Evolutionary conservation across 1,284 basidiomycete genomes (phyloP).

Genomic region (Leccinum pachyderme): DNA sequence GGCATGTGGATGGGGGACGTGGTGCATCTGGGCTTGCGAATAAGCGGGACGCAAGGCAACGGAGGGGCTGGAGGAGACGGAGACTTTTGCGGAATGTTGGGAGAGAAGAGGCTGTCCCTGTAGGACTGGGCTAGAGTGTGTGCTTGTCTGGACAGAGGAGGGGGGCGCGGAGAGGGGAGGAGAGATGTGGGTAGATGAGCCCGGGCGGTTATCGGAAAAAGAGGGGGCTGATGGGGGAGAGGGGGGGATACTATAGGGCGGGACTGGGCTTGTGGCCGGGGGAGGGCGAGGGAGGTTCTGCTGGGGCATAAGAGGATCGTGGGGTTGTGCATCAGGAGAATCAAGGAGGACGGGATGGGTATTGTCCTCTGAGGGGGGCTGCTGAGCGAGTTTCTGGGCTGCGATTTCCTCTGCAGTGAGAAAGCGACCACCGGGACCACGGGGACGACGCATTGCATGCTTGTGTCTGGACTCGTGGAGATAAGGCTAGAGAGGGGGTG

Average conservation of each 20-base stretch:
- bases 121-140: constrained; percentile 21
- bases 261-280: constrained; percentile 13
- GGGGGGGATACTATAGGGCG: constrained; percentile 20
- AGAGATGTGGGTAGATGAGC: constrained; percentile 11
- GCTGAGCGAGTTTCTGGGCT: constrained; percentile 57
- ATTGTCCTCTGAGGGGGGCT: constrained; percentile 18
- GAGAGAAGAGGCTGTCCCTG: constrained; percentile 16
- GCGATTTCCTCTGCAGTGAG: constrained; percentile 93
- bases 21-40: constrained; percentile 57
- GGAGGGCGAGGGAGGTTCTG: constrained; percentile 23
- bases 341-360: constrained; percentile 13
- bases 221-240: constrained; percentile 19
- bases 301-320: constrained; percentile 9
- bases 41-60: constrained; percentile 55
- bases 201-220: constrained; percentile 20
- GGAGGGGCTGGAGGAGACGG: constrained; percentile 34
- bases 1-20: constrained; percentile 73
- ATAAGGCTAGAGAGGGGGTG: constrained; percentile 68
- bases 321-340: constrained; percentile 6
- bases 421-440: constrained; percentile 96
- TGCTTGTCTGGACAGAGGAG: constrained; percentile 20
- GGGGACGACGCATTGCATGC: constrained; percentile 94
- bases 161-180: constrained; percentile 23
- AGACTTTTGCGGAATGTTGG: constrained; percentile 25
- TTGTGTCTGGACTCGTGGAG: constrained; percentile 97